Evolutionary conservation across 306 rosid genomes (phyloP).

Genomic region (Senna tora): DNA sequence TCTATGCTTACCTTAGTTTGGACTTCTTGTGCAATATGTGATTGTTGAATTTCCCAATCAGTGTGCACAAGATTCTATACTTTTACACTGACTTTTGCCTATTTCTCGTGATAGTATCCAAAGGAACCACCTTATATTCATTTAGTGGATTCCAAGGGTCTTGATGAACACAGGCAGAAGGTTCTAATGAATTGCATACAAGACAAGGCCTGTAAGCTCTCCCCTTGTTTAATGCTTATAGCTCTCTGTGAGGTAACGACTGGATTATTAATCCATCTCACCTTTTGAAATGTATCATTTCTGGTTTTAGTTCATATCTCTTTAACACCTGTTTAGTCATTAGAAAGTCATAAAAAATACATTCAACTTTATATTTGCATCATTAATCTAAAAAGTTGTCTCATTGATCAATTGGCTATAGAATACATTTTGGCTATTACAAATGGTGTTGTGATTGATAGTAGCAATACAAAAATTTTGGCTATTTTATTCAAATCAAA

Average conservation of each 20-base stretch:
- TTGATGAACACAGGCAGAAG: slow-evolving; percentile 64
- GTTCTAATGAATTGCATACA: slow-evolving; percentile 45
- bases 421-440: background rate
- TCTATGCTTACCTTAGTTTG: slow-evolving; percentile 4
- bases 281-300: slow-evolving; percentile 17
- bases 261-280: slow-evolving; percentile 28
- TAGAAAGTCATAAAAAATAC: background rate
- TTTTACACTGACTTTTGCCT: slow-evolving; percentile 5
- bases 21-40: background rate
- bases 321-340: slow-evolving; percentile 9
- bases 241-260: slow-evolving; percentile 74
- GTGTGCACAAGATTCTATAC: slow-evolving; percentile 14
- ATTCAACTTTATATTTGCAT: background rate
- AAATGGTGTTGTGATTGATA: background rate
- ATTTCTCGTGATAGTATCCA: slow-evolving; percentile 61
- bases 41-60: slow-evolving; percentile 18
- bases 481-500: background rate
- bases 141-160: slow-evolving; percentile 70
- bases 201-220: slow-evolving; percentile 61
- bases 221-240: slow-evolving; percentile 72
- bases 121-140: slow-evolving; percentile 61
- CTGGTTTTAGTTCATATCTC: slow-evolving; percentile 27
- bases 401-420: background rate
- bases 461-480: background rate
- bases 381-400: background rate